A percentile compares a stretch with the other conserved stretches of the same genome.
Evolutionary conservation across 345 rosid genomes (phyloP).

Genomic region (Eucalyptus decipiens): DNA sequence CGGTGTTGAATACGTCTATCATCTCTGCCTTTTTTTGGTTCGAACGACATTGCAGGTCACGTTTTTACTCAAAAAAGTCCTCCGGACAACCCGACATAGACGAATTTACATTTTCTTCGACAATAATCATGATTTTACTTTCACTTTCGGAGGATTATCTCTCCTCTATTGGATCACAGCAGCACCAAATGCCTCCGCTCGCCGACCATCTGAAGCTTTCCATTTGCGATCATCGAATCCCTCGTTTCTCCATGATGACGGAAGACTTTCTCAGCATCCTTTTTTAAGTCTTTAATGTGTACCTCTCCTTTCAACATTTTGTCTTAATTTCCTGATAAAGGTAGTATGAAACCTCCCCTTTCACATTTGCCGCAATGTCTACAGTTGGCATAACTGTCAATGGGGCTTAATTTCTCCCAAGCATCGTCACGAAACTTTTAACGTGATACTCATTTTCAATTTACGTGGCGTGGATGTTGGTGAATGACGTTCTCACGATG

Average conservation of each 20-base stretch:
- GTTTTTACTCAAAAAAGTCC: not conserved
- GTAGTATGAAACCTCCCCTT: not conserved
- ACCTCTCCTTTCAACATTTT: not conserved
- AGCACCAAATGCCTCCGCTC: not conserved
- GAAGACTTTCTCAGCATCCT: not conserved
- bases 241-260: not conserved
- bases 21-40: not conserved
- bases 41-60: not conserved
- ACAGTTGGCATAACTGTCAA: not conserved
- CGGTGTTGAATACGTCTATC: not conserved
- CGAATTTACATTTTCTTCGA: not conserved
- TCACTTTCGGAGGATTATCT: not conserved
- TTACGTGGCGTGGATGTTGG: not conserved
- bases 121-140: not conserved
- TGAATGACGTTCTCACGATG: not conserved
- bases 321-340: not conserved
- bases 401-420: not conserved
- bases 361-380: not conserved
- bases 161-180: not conserved
- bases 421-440: not conserved
- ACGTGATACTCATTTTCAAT: not conserved
- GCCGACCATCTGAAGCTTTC: not conserved
- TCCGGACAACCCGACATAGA: not conserved
- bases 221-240: not conserved
- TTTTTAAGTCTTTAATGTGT: not conserved